phyloP scores from a whole-genome alignment of 495 filamentous ascomycete species.

The Neurospora hispaniola region DNA sequence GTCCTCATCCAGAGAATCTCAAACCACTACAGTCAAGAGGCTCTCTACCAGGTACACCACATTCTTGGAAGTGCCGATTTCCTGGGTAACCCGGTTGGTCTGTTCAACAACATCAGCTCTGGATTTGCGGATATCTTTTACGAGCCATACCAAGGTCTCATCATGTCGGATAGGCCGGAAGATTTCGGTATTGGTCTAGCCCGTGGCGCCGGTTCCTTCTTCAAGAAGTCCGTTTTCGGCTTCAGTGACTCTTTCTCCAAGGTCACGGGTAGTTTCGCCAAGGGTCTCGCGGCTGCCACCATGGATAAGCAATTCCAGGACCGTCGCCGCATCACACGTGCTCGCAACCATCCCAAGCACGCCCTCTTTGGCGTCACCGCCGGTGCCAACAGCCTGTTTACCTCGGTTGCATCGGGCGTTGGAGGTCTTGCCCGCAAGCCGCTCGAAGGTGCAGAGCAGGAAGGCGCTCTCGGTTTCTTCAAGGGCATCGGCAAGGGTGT shows the following conservation, averaged over 20 bases:
- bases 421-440: constrained; percentile 89
- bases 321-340: constrained; percentile 82
- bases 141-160: constrained; percentile 94
- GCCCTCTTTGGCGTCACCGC: constrained; percentile 93
- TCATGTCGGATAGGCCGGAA: constrained; percentile 90
- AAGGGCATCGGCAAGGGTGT: constrained; percentile 96
- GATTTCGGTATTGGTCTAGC: constrained; percentile 91
- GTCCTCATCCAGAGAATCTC: constrained; percentile 75
- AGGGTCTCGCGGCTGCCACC: constrained; percentile 86
- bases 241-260: constrained; percentile 94
- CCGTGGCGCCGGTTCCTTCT: constrained; percentile 90
- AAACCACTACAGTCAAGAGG: constrained; percentile 92
- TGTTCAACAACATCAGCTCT: constrained; percentile 97
- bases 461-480: constrained; percentile 86
- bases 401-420: constrained; percentile 82
- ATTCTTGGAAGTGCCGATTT: constrained; percentile 96
- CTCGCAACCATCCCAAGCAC: constrained; percentile 91
- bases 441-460: constrained; percentile 90
- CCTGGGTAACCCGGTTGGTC: constrained; percentile 92
- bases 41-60: constrained; percentile 89
- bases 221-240: constrained; percentile 97
- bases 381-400: constrained; percentile 89
- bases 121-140: constrained; percentile 97
- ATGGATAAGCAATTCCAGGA: constrained; percentile 98
- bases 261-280: constrained; percentile 91